Evolutionary conservation across 352 stramenopile species (phyloP).

Genomic region (Globisporangium emineosum): DNA sequence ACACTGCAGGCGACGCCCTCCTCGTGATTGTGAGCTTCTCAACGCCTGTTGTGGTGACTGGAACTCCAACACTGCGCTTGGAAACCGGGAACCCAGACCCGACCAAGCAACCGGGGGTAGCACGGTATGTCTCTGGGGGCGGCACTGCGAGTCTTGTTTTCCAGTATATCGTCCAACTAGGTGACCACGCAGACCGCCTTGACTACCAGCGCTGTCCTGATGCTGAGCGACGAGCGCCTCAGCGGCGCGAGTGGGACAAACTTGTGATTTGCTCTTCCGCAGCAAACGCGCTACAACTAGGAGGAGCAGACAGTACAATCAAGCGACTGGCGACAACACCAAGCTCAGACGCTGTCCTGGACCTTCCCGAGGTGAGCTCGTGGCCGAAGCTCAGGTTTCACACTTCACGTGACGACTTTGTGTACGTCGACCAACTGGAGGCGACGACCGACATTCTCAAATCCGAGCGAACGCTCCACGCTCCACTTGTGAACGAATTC

Average conservation of each 20-base stretch:
- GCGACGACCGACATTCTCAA: conserved; percentile 23
- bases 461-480: conserved; percentile 1
- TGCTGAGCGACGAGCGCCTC: conserved; percentile 22
- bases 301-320: conserved; percentile 31
- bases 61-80: conserved; percentile 36
- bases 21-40: conserved; percentile 47
- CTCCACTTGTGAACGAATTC: conserved; percentile 33
- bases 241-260: conserved; percentile 41
- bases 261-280: conserved; percentile 39
- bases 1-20: conserved; percentile 54
- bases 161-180: conserved; percentile 43
- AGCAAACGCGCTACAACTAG: conserved; percentile 49
- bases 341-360: conserved; percentile 43
- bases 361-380: conserved; percentile 57
- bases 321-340: conserved; percentile 40
- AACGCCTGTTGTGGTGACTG: conserved; percentile 43
- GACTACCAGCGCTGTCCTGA: conserved; percentile 54
- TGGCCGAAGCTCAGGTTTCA: conserved; percentile 57
- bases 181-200: conserved; percentile 55
- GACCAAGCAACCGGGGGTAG: conserved; percentile 13
- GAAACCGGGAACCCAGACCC: conserved; percentile 21
- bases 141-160: conserved; percentile 42
- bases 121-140: conserved; percentile 43
- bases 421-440: conserved; percentile 57
- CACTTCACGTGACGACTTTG: conserved; percentile 26